Conservation (phyloP, 805 yeast species). For the Kockiozyma suomiensis region DNA sequence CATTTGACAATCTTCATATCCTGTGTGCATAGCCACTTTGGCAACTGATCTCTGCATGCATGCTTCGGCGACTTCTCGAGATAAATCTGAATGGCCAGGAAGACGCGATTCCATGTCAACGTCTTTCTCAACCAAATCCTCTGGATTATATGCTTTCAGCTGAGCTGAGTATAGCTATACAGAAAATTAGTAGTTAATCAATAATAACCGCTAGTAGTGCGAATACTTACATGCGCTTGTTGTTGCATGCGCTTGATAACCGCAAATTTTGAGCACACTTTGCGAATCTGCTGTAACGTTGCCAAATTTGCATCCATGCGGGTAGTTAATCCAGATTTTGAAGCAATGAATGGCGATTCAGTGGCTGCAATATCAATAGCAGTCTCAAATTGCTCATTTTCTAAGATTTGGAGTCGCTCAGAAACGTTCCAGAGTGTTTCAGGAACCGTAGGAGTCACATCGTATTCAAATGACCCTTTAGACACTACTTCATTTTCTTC, state of each 20-base stretch:
- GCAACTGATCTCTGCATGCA: constrained; percentile 71
- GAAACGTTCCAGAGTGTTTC: constrained; percentile 45
- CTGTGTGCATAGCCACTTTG: constrained; percentile 85
- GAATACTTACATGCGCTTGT: constrained; percentile 46
- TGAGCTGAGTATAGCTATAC: constrained; percentile 53
- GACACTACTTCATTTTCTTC: constrained; percentile 23
- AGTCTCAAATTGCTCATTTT: constrained; percentile 26
- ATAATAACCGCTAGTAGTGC: neutral
- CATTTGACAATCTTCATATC: constrained; percentile 82
- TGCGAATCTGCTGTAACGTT: constrained; percentile 85
- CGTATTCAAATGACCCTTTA: constrained; percentile 66
- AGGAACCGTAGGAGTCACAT: constrained; percentile 79
- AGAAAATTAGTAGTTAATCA: neutral
- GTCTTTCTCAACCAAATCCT: constrained; percentile 64
- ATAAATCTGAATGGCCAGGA: constrained; percentile 61
- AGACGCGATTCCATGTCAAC: constrained; percentile 82
- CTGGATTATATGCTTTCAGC: constrained; percentile 68
- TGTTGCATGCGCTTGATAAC: constrained; percentile 89
- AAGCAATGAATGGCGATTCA: constrained; percentile 49
- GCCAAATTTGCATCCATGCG: constrained; percentile 66
- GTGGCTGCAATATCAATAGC: constrained; percentile 40
- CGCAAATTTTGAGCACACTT: constrained; percentile 83
- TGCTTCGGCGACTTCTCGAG: constrained; percentile 61
- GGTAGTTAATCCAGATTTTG: constrained; percentile 60
- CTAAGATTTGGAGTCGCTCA: constrained; percentile 16